Percentiles rank a stretch among this genome's conserved stretches.
These are phyloP conservation scores for Aurifilum marmelostoma DNA, from an alignment of 2,329 filamentous ascomycete genomes.

Conservation along the genomic window DNA sequence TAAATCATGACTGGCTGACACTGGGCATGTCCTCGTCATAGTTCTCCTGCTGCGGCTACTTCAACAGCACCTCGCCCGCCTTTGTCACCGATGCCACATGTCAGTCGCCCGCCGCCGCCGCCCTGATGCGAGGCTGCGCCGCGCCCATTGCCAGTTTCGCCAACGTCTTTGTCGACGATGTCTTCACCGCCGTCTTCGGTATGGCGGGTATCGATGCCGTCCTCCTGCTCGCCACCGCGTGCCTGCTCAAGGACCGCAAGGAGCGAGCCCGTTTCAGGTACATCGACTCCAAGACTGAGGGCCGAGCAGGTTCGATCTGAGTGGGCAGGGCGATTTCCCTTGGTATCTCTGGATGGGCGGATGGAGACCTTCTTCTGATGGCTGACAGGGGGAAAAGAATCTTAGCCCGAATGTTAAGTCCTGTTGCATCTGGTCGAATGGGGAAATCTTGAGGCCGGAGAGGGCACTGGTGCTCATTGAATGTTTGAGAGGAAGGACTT, in stretches of 20 bases:
- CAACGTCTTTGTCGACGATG: conserved; percentile 71
- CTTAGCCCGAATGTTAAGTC: not conserved
- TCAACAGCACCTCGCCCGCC: conserved; percentile 70
- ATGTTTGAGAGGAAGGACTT: not conserved
- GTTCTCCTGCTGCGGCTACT: conserved; percentile 82
- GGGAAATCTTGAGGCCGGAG: not conserved
- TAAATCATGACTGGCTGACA: conserved; percentile 22
- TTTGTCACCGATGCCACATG: conserved; percentile 73
- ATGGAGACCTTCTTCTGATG: not conserved
- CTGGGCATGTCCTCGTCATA: conserved; percentile 42
- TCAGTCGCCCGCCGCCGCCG: conserved; percentile 70
- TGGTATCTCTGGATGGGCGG: not conserved
- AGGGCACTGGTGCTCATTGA: not conserved
- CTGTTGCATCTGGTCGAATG: not conserved
- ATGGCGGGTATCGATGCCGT: conserved; percentile 73
- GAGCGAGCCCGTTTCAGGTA: conserved; percentile 78
- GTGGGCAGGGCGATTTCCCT: not conserved
- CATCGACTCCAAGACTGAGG: conserved; percentile 77
- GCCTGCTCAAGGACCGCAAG: conserved; percentile 78
- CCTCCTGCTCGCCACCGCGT: conserved; percentile 71
- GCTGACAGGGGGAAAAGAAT: not conserved
- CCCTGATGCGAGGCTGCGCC: conserved; percentile 71
- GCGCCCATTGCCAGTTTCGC: conserved; percentile 68
- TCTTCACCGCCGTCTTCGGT: conserved; percentile 81
- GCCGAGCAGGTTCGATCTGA: conserved; percentile 37